A percentile compares a stretch with the other conserved stretches of the same genome.
Evolutionary conservation across 2,329 filamentous ascomycete genomes (phyloP).

Genomic region (Colletotrichum sp.): DNA sequence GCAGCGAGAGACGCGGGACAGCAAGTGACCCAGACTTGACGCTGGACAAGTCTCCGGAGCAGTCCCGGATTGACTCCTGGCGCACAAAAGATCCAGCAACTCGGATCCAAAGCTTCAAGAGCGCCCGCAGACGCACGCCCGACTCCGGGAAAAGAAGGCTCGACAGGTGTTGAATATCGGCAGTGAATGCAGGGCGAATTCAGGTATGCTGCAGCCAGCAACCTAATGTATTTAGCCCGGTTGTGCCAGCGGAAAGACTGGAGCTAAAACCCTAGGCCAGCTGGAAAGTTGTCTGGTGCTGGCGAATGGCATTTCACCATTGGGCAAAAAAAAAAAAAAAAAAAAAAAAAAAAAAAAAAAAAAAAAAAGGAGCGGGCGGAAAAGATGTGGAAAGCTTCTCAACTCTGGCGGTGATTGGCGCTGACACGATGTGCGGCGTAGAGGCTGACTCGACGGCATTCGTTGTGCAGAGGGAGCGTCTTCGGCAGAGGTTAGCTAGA

Average conservation of each 20-base stretch:
- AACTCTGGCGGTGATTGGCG: not conserved
- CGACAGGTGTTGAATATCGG: not conserved
- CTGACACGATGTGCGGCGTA: not conserved
- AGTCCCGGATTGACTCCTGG: not conserved
- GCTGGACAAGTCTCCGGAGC: not conserved
- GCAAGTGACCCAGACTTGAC: not conserved
- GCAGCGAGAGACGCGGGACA: not conserved
- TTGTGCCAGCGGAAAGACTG: not conserved
- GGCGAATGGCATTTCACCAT: constrained; percentile 1
- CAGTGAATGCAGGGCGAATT: not conserved
- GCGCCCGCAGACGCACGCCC: not conserved
- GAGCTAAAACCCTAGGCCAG: not conserved
- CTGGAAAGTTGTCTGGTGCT: not conserved
- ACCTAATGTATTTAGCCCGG: not conserved
- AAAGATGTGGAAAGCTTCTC: not conserved
- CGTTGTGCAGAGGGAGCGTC: not conserved
- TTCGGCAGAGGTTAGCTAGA: not conserved
- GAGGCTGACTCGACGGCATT: not conserved
- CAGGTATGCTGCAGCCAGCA: not conserved
- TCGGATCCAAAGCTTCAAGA: not conserved
- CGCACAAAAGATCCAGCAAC: not conserved
- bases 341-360: not conserved
- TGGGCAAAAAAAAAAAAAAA: not conserved
- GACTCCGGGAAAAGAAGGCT: not conserved
- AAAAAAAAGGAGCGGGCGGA: not conserved